Evolutionary conservation across 495 filamentous ascomycete species (phyloP).

Genomic region (Penicillium flavigenum): DNA sequence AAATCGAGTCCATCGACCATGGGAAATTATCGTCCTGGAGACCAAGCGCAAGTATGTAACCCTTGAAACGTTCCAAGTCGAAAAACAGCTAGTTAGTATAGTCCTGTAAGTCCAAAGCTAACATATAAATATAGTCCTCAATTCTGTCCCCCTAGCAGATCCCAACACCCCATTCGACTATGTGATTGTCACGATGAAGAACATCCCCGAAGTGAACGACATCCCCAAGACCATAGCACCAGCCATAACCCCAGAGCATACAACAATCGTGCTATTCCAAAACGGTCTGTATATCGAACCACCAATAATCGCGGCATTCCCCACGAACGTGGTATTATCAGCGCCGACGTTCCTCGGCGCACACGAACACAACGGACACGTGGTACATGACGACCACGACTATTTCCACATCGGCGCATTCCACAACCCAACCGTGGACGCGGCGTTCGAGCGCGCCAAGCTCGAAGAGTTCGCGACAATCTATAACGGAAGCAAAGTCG

Average conservation of each 20-base stretch:
- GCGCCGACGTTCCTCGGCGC: slow-evolving; percentile 18
- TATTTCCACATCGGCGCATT: slow-evolving; percentile 14
- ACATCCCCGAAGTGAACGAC: slow-evolving; percentile 42
- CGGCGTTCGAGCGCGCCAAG: slow-evolving; percentile 1
- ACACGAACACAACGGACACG: slow-evolving; percentile 18
- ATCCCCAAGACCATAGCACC: slow-evolving; percentile 67
- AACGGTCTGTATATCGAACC: slow-evolving; percentile 58
- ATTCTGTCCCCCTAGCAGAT: slow-evolving; percentile 9
- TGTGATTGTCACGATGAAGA: slow-evolving; percentile 44
- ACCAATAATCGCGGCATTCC: slow-evolving; percentile 43
- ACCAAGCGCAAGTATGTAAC: slow-evolving; percentile 19
- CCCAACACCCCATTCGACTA: slow-evolving; percentile 39
- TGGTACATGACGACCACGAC: slow-evolving; percentile 18
- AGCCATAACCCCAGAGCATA: slow-evolving; percentile 59
- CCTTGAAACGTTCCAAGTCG: background rate
- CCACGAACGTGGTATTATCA: slow-evolving; percentile 31
- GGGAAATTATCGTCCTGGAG: slow-evolving; percentile 24
- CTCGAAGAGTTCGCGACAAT: slow-evolving; percentile 16
- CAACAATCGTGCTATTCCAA: slow-evolving; percentile 53
- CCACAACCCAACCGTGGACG: slow-evolving; percentile 7
- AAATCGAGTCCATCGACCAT: slow-evolving; percentile 44
- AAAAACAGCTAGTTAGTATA: background rate
- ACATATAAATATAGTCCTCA: slow-evolving; percentile 9
- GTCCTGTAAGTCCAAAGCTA: background rate
- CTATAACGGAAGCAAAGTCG: slow-evolving; percentile 16